These are phyloP conservation scores for Tulasnella sp. DNA, from an alignment of 768 basidiomycete species.

Conservation along the genomic window DNA sequence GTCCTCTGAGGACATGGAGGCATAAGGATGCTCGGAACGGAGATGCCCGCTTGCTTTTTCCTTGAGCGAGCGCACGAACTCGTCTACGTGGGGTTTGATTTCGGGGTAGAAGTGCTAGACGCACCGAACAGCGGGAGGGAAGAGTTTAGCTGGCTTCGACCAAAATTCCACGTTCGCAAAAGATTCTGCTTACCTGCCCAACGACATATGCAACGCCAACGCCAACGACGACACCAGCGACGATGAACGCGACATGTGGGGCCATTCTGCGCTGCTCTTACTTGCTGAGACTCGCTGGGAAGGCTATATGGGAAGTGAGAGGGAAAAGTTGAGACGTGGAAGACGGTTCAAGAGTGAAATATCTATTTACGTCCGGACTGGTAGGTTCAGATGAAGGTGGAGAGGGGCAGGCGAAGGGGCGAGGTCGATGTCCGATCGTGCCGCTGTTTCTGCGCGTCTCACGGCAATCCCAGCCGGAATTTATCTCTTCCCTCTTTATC, in stretches of 20 bases:
- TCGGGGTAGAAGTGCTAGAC: not conserved
- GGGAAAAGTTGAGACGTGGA: conserved; percentile 17
- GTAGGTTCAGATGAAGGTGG: not conserved
- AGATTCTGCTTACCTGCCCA: conserved; percentile 3
- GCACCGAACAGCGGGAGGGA: not conserved
- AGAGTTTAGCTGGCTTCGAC: not conserved
- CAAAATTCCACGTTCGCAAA: not conserved
- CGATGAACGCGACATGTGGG: conserved; percentile 19
- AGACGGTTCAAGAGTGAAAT: not conserved
- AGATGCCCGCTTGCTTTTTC: not conserved
- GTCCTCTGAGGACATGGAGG: not conserved
- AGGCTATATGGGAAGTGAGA: not conserved
- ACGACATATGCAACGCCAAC: conserved; percentile 18
- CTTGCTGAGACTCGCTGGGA: not conserved
- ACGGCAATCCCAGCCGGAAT: conserved; percentile 8
- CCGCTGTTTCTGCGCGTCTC: conserved; percentile 18
- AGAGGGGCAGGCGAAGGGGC: conserved; percentile 16
- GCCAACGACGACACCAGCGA: conserved; percentile 15
- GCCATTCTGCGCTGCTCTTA: not conserved
- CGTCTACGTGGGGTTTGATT: not conserved
- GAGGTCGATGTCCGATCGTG: conserved; percentile 16
- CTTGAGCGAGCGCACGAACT: not conserved
- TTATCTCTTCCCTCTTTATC: not conserved
- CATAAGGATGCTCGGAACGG: not conserved
- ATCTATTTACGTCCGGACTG: not conserved